A percentile compares a stretch with the other conserved stretches of the same genome.
Conservation (phyloP, 495 filamentous ascomycete genomes). For the Umbilicaria muhlenbergii region DNA sequence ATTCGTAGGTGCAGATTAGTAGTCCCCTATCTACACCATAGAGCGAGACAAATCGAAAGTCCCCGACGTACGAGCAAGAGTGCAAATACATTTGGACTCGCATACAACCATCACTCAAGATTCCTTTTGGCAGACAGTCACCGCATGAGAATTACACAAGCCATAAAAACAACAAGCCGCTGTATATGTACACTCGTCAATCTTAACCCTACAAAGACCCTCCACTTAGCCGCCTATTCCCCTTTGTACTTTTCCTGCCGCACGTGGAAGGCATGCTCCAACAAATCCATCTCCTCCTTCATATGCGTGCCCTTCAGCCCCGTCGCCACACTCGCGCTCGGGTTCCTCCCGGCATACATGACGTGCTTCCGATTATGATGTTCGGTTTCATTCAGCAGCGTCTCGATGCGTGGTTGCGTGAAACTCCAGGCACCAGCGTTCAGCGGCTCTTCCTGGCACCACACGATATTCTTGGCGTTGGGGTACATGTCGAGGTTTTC, state of each 20-base stretch:
- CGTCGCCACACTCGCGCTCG: conserved; percentile 82
- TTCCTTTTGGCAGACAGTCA: too few relatives aligned
- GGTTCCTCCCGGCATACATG: conserved; percentile 86
- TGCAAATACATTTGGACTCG: too few relatives aligned
- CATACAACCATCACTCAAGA: too few relatives aligned
- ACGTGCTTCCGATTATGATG: conserved; percentile 88
- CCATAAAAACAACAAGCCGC: too few relatives aligned
- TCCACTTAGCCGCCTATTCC: conserved; percentile 15
- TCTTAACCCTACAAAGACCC: too few relatives aligned
- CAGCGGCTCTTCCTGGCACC: conserved; percentile 91
- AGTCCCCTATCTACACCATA: too few relatives aligned
- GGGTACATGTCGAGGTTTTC: conserved; percentile 93
- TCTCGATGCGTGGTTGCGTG: conserved; percentile 91
- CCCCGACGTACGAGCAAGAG: too few relatives aligned
- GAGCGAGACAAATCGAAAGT: too few relatives aligned
- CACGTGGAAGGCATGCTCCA: conserved; percentile 57
- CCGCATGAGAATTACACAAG: too few relatives aligned
- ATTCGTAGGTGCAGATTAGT: too few relatives aligned
- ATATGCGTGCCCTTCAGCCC: conserved; percentile 75
- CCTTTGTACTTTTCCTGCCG: conserved; percentile 43
- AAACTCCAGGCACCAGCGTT: conserved; percentile 95
- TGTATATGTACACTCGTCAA: too few relatives aligned
- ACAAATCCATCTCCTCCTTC: conserved; percentile 86
- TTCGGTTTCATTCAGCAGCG: conserved; percentile 76
- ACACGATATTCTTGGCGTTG: conserved; percentile 92